A percentile compares a stretch with the other conserved stretches of the same genome.
Evolutionary conservation across 352 stramenopile species (phyloP).

Genomic region (Phytophthora tentaculata): DNA sequence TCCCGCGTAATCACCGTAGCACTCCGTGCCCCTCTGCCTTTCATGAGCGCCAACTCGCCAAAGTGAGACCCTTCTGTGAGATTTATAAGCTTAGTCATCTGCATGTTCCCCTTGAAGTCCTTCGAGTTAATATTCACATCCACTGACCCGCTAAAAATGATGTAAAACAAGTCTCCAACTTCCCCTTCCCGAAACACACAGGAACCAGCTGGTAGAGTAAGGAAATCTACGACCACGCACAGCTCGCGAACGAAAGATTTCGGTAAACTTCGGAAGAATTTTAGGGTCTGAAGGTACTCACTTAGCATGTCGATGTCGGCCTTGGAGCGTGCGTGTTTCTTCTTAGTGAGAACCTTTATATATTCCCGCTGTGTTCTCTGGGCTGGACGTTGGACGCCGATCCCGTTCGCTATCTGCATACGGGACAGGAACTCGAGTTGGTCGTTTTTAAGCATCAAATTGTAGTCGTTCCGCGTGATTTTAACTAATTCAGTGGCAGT

Average conservation of each 20-base stretch:
- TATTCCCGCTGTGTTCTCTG: conserved; percentile 59
- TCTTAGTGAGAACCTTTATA: conserved; percentile 62
- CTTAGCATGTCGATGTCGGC: conserved; percentile 66
- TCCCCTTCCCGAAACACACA: conserved; percentile 75
- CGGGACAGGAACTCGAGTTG: conserved; percentile 73
- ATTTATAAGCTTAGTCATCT: conserved; percentile 77
- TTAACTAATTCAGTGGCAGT: conserved; percentile 59
- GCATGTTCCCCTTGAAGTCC: conserved; percentile 52
- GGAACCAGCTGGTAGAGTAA: conserved; percentile 43
- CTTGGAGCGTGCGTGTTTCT: conserved; percentile 53
- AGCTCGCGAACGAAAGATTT: conserved; percentile 72
- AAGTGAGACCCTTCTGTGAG: conserved; percentile 74
- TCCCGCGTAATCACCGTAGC: conserved; percentile 73
- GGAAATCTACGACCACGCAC: conserved; percentile 65
- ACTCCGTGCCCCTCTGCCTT: conserved; percentile 69
- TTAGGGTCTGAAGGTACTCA: conserved; percentile 75
- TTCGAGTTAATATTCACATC: conserved; percentile 72
- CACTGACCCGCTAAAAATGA: conserved; percentile 75
- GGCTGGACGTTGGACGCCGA: conserved; percentile 22
- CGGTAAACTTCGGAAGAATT: conserved; percentile 76
- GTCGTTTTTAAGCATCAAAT: conserved; percentile 76
- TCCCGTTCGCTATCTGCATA: conserved; percentile 59
- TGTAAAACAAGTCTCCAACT: conserved; percentile 77
- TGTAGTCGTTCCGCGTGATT: conserved; percentile 76
- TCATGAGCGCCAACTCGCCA: conserved; percentile 78